Evolutionary conservation across 768 basidiomycete species (phyloP).

Genomic region (Xerocomellus dryophilus): DNA sequence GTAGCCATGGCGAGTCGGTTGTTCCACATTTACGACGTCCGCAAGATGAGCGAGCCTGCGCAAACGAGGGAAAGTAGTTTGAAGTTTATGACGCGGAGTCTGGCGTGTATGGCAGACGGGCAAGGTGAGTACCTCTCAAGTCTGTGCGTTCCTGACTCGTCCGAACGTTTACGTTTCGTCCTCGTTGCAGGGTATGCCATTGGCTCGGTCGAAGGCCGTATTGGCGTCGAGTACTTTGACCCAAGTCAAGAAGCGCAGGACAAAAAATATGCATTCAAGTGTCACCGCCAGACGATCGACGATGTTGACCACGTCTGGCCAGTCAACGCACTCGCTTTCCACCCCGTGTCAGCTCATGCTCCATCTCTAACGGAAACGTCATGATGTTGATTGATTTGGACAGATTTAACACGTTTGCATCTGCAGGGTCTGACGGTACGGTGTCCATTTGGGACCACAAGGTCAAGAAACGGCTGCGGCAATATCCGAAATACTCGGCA

Average conservation of each 20-base stretch:
- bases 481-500: slow-evolving; percentile 76
- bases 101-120: slow-evolving; percentile 92
- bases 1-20: slow-evolving; percentile 90
- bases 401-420: slow-evolving; percentile 92
- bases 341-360: slow-evolving; percentile 60
- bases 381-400: not conserved
- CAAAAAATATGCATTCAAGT: slow-evolving; percentile 87
- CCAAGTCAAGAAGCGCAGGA: slow-evolving; percentile 73
- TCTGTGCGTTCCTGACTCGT: too few species aligned
- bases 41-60: slow-evolving; percentile 69
- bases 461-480: slow-evolving; percentile 91
- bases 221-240: slow-evolving; percentile 97
- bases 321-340: slow-evolving; percentile 93
- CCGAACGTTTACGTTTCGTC: not conserved
- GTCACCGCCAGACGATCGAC: slow-evolving; percentile 86
- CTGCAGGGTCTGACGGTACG: slow-evolving; percentile 90
- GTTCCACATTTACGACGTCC: slow-evolving; percentile 85
- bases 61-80: slow-evolving; percentile 89
- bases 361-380: not conserved
- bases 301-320: slow-evolving; percentile 96
- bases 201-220: slow-evolving; percentile 91
- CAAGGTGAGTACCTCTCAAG: slow-evolving; percentile 56
- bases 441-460: slow-evolving; percentile 98
- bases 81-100: slow-evolving; percentile 89
- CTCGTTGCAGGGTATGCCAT: slow-evolving; percentile 75